A percentile compares a stretch with the other conserved stretches of the same genome.
phyloP scores from a whole-genome alignment of 306 rosid genomes.

The Trifolium subterraneum region DNA sequence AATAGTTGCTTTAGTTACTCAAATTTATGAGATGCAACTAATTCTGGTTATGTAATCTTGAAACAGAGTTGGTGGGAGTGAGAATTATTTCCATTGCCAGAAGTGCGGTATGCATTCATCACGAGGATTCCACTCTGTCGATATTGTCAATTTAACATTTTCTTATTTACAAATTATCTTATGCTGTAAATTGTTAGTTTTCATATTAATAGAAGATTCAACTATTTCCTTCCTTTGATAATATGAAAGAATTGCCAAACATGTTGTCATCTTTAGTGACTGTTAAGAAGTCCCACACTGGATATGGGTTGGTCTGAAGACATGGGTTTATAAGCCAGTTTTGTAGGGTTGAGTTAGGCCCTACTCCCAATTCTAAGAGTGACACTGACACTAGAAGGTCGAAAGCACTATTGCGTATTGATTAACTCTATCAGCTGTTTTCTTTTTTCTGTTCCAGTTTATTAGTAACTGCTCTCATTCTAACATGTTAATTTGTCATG shows the following conservation, averaged over 20 bases:
- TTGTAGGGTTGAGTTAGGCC: too few species aligned
- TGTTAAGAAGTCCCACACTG: too few species aligned
- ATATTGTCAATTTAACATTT: background rate
- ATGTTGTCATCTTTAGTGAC: constrained; percentile 27
- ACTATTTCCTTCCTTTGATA: background rate
- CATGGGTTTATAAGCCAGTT: too few species aligned
- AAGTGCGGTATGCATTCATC: constrained; percentile 81
- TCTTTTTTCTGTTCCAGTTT: background rate
- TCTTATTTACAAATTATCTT: background rate
- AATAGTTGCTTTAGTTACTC: constrained; percentile 17
- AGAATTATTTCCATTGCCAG: constrained; percentile 83
- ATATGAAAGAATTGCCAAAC: constrained; percentile 6
- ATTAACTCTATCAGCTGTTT: background rate
- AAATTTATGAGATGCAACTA: constrained; percentile 38
- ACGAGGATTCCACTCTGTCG: background rate
- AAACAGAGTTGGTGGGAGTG: constrained; percentile 87
- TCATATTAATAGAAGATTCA: constrained; percentile 2
- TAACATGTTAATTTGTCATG: background rate
- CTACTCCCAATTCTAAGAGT: too few species aligned
- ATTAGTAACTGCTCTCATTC: background rate
- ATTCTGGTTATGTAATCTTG: constrained; percentile 41
- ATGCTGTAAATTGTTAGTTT: constrained; percentile 10
- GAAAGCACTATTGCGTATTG: background rate
- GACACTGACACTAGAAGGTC: constrained; percentile 12
- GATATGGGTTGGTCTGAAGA: too few species aligned